phyloP scores from a whole-genome alignment of 495 filamentous ascomycete genomes.

The Aspergillus olivimuriae region DNA sequence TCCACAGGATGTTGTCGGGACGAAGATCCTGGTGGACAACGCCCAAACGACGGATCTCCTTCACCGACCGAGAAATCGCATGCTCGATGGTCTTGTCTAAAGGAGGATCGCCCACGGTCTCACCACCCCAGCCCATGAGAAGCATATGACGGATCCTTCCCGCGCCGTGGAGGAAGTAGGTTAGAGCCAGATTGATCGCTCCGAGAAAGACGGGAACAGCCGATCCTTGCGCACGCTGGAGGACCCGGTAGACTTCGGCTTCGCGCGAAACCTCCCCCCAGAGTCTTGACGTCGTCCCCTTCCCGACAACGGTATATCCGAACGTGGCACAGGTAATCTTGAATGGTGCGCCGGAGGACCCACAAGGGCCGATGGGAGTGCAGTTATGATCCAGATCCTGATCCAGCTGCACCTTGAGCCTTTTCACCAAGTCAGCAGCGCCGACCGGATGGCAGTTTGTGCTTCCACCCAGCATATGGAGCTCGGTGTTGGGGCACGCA shows the following conservation, averaged over 20 bases:
- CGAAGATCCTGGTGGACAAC: conserved; percentile 19
- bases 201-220: conserved; percentile 39
- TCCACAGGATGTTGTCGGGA: conserved; percentile 25
- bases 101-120: conserved; percentile 7
- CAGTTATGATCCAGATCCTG: conserved; percentile 21
- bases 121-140: conserved; percentile 41
- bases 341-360: conserved; percentile 28
- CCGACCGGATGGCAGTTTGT: conserved; percentile 8
- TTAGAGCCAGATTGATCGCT: conserved; percentile 31
- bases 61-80: conserved; percentile 12
- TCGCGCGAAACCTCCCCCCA: conserved; percentile 34
- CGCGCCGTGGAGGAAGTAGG: conserved; percentile 32
- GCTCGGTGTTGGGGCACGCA: conserved; percentile 28
- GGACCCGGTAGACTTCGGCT: conserved; percentile 33
- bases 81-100: conserved; percentile 1
- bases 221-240: conserved; percentile 32
- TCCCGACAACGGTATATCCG: conserved; percentile 43
- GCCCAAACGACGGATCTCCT: conserved; percentile 14
- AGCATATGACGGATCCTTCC: conserved; percentile 41
- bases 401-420: conserved; percentile 22
- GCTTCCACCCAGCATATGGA: conserved; percentile 11
- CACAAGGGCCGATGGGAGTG: conserved; percentile 15
- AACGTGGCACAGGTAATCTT: conserved; percentile 30
- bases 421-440: conserved; percentile 2
- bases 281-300: conserved; percentile 34